phyloP scores from a whole-genome alignment of 2,329 filamentous ascomycete genomes.

The Thielaviopsis ethacetica region DNA sequence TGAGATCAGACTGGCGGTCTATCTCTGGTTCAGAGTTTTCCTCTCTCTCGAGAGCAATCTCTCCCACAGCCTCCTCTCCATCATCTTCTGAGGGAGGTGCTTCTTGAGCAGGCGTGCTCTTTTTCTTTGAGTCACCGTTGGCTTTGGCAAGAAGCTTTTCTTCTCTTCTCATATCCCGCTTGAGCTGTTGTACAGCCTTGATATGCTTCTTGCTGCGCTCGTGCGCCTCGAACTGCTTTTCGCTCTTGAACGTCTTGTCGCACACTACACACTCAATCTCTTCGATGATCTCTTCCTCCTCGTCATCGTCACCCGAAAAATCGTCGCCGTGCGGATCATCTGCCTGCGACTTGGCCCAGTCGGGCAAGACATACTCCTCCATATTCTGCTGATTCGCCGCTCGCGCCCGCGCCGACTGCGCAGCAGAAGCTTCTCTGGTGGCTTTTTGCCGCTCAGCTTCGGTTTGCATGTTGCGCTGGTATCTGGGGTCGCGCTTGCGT shows the following conservation, averaged over 20 bases:
- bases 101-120: not conserved
- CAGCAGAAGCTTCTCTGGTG: conserved; percentile 60
- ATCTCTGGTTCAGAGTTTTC: not conserved
- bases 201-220: conserved; percentile 94
- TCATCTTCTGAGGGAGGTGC: conserved; percentile 13
- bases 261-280: conserved; percentile 64
- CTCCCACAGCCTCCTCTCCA: conserved; percentile 16
- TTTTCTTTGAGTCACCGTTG: not conserved
- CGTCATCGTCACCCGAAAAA: conserved; percentile 38
- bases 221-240: conserved; percentile 79
- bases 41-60: conserved; percentile 2
- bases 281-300: conserved; percentile 35
- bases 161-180: conserved; percentile 69
- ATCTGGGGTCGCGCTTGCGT: conserved; percentile 79
- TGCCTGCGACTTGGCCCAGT: conserved; percentile 40
- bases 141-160: conserved; percentile 28
- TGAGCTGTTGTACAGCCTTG: conserved; percentile 68
- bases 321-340: conserved; percentile 39
- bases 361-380: conserved; percentile 19
- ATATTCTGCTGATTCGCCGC: conserved; percentile 67
- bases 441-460: conserved; percentile 67
- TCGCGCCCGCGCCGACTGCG: conserved; percentile 69
- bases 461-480: conserved; percentile 57
- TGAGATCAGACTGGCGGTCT: not conserved
- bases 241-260: conserved; percentile 69